Base-by-base conservation (phyloP, 352 stramenopile species). In the Pythium periplocum region DNA sequence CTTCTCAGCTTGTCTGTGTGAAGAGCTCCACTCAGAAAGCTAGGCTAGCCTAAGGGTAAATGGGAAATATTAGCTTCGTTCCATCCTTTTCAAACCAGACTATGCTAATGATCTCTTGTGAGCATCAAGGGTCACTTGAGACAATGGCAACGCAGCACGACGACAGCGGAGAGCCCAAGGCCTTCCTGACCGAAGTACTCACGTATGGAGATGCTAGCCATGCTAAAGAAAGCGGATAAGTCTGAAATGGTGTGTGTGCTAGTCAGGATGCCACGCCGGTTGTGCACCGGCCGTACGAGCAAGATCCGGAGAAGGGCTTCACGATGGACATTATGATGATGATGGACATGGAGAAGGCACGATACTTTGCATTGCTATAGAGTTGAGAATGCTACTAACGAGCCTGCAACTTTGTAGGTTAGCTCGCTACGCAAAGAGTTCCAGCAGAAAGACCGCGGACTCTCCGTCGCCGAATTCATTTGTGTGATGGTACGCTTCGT, bases 271-370 rank as follows among this genome's bases (percentile, higher is more conserved):
- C 17, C 17, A 26, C 0, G 17, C 17, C 26, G 44, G 6, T 32
- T 17, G 0, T 51, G 26, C 36, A 43, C 9, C 61, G 74, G 9
- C 72, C 75, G 46, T 91, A 91, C 64, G 77, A 88, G 43, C 63
- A 83, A 45, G 80, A 91, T 39, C 80, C 78, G 2, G 79, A 94
- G 48, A 89, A 90, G 41, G 83, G 78, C 26, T 92, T 94, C 54
- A 90, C 82, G n/a, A 87, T 90, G 71, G 87, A 96, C 66, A 95
- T 95, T 65, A 95, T 95, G 87, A 94, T 94, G 83, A 87, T 90
- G 67, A 86, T 95, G 69, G 81, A 95, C 65, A 93, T 88, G 66
- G 77, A 89, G 38, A 96, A 26, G 17, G 17, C 17, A 26, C 17
- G 17, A 26, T 26, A 26, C 17, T 26, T 26, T 26, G 17, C 17